phyloP scores from a whole-genome alignment of 495 filamentous ascomycete species.

The Aspergillus avenaceus region DNA sequence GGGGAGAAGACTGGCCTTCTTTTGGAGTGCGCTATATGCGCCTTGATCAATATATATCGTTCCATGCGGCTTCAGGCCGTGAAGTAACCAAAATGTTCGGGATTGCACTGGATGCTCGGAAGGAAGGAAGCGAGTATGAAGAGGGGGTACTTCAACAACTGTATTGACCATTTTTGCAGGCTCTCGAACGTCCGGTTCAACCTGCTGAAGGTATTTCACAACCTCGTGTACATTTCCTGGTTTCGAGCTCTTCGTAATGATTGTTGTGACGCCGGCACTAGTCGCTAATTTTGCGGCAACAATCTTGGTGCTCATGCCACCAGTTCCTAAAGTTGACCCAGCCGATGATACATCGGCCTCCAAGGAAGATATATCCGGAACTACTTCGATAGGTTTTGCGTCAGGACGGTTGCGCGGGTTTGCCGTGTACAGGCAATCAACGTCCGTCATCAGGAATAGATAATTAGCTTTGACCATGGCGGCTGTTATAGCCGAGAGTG shows the following conservation, averaged over 20 bases:
- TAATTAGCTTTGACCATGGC: slow-evolving; percentile 97
- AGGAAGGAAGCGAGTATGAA: slow-evolving; percentile 91
- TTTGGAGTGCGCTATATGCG: slow-evolving; percentile 69
- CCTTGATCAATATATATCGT: slow-evolving; percentile 89
- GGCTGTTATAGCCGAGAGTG: slow-evolving; percentile 90
- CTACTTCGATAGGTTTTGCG: slow-evolving; percentile 84
- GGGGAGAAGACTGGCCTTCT: slow-evolving; percentile 85
- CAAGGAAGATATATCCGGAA: slow-evolving; percentile 82
- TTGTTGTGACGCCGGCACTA: slow-evolving; percentile 89
- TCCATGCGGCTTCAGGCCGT: slow-evolving; percentile 88
- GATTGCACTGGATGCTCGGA: slow-evolving; percentile 84
- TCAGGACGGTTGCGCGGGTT: slow-evolving; percentile 84
- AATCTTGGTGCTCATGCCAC: slow-evolving; percentile 97
- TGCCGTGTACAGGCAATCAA: slow-evolving; percentile 94
- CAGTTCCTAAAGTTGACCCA: slow-evolving; percentile 87
- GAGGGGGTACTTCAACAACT: slow-evolving; percentile 42
- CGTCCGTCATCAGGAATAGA: slow-evolving; percentile 97
- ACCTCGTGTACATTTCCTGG: slow-evolving; percentile 91
- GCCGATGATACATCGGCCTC: slow-evolving; percentile 88
- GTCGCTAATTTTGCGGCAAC: slow-evolving; percentile 90
- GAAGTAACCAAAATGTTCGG: slow-evolving; percentile 93
- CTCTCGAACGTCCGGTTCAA: slow-evolving; percentile 25
- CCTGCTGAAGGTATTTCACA: slow-evolving; percentile 70
- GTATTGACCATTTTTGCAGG: slow-evolving; percentile 18
- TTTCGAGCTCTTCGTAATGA: slow-evolving; percentile 87